phyloP scores from a whole-genome alignment of 2,329 filamentous ascomycete species.

The Aspergillus sp. region DNA sequence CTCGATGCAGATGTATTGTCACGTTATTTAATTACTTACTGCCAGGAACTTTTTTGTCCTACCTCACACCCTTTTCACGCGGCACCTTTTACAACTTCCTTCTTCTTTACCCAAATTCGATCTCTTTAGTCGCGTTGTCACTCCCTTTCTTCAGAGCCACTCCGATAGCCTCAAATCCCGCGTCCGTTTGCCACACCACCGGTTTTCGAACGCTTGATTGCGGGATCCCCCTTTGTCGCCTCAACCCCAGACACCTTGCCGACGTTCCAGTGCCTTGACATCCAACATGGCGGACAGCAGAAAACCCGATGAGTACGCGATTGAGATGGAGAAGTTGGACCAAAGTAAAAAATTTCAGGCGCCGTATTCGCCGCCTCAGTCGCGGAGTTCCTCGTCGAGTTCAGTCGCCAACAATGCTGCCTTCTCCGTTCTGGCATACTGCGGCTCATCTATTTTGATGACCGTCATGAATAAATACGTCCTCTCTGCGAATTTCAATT shows the following conservation, averaged over 20 bases:
- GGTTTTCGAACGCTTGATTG: neutral
- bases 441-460: conserved; percentile 96
- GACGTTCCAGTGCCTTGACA: conserved; percentile 6
- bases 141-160: neutral
- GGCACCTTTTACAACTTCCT: neutral
- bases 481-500: conserved; percentile 84
- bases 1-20: neutral
- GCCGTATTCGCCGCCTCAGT: conserved; percentile 38
- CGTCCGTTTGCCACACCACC: neutral
- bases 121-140: conserved; percentile 1
- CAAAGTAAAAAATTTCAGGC: conserved; percentile 50
- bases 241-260: neutral
- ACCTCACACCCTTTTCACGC: conserved; percentile 1
- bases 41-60: conserved; percentile 8
- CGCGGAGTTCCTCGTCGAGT: conserved; percentile 37
- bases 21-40: neutral
- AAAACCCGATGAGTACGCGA: conserved; percentile 73
- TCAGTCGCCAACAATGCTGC: conserved; percentile 71
- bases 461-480: conserved; percentile 99
- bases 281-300: conserved; percentile 80
- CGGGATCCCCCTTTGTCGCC: conserved; percentile 1
- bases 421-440: conserved; percentile 85
- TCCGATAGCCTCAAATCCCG: neutral
- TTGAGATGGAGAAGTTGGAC: conserved; percentile 66
- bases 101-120: neutral